These are phyloP conservation scores for Exophiala dermatitidis DNA, from an alignment of 2,329 filamentous ascomycete species.

Conservation along the genomic window DNA sequence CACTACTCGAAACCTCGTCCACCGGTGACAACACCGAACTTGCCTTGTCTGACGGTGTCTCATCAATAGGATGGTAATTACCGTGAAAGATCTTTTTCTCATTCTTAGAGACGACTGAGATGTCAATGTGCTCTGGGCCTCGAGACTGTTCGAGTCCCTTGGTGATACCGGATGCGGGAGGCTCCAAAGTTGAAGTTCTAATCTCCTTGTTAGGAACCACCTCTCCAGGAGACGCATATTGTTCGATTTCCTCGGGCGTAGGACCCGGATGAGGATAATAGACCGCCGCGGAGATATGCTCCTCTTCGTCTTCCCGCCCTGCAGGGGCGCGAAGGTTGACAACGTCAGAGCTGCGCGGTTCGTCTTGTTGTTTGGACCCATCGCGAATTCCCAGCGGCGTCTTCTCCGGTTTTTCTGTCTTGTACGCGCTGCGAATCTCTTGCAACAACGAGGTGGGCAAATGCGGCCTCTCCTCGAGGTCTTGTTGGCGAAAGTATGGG, in stretches of 20 bases:
- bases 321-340: constrained; percentile 28
- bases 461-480: constrained; percentile 28
- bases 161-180: constrained; percentile 9
- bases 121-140: constrained; percentile 48
- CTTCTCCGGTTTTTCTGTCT: not conserved
- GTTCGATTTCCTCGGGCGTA: constrained; percentile 36
- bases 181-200: constrained; percentile 2
- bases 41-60: constrained; percentile 6
- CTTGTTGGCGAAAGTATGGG: constrained; percentile 28
- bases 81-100: constrained; percentile 56
- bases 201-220: constrained; percentile 5
- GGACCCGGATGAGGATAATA: constrained; percentile 57
- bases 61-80: constrained; percentile 34
- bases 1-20: constrained; percentile 14
- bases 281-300: constrained; percentile 58
- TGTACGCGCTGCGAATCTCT: constrained; percentile 38
- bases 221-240: constrained; percentile 21
- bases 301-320: constrained; percentile 54
- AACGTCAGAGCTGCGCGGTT: not conserved
- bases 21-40: constrained; percentile 16
- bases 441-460: constrained; percentile 48
- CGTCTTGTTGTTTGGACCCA: not conserved
- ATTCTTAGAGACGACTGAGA: constrained; percentile 54
- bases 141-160: constrained; percentile 3
- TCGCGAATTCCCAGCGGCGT: not conserved